Percentiles rank a stretch among this genome's conserved stretches.
These are phyloP conservation scores for Cercospora sp. DNA, from an alignment of 2,329 filamentous ascomycete genomes.

Conservation along the genomic window DNA sequence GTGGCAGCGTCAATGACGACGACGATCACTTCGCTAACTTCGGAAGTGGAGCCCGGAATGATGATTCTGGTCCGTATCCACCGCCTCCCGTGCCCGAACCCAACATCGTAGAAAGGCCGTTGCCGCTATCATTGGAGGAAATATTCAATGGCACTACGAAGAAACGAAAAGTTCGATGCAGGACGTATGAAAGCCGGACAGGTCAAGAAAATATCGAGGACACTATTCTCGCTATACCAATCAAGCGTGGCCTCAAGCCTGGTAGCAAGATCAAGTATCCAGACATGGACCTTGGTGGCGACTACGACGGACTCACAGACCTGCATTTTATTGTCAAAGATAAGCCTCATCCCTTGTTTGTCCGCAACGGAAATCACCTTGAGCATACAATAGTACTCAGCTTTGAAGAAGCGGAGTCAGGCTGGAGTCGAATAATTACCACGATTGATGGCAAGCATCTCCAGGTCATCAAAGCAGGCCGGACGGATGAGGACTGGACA, in stretches of 20 bases:
- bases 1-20: too few species aligned
- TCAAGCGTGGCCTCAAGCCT: neutral
- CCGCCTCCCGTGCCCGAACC: neutral
- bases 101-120: neutral
- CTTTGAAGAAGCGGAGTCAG: neutral
- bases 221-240: neutral
- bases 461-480: neutral
- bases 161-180: neutral
- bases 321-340: neutral
- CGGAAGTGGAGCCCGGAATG: too few species aligned
- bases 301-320: neutral
- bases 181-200: neutral
- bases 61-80: too few species aligned
- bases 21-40: too few species aligned
- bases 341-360: neutral
- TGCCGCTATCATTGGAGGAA: neutral
- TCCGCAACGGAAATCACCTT: neutral
- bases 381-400: neutral
- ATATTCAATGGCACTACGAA: neutral
- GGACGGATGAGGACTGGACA: neutral
- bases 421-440: neutral
- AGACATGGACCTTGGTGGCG: neutral
- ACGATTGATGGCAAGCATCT: neutral
- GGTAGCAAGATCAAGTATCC: neutral
- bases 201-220: neutral